phyloP scores from a whole-genome alignment of 192 early-diverging fungal species.

The Mortierella claussenii region DNA sequence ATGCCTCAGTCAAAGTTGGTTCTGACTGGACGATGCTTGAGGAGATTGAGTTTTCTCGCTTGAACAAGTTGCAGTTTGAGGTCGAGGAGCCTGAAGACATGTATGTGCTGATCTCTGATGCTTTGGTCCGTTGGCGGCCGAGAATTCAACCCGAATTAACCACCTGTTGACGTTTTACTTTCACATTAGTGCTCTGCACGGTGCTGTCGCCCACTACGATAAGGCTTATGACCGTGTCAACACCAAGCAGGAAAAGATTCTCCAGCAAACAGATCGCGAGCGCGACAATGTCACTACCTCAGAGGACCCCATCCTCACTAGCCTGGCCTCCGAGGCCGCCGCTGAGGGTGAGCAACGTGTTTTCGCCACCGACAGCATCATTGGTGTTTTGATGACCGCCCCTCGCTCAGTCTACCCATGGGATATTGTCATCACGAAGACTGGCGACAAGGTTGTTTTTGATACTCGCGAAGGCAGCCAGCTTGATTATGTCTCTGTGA shows the following conservation, averaged over 20 bases:
- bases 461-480: conserved; percentile 91
- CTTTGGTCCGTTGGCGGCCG: too few relatives aligned
- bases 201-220: conserved; percentile 80
- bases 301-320: conserved; percentile 87
- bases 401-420: conserved; percentile 92
- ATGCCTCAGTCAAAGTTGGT: conserved; percentile 87
- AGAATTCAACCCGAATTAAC: too few relatives aligned
- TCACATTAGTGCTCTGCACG: conserved; percentile 78
- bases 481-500: conserved; percentile 90
- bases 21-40: conserved; percentile 93
- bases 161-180: too few relatives aligned
- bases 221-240: conserved; percentile 87
- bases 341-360: conserved; percentile 63
- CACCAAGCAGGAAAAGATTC: conserved; percentile 79
- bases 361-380: conserved; percentile 90
- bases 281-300: conserved; percentile 83
- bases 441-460: conserved; percentile 83
- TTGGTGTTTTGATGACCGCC: conserved; percentile 93
- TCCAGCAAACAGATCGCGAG: conserved; percentile 73
- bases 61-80: conserved; percentile 85
- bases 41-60: conserved; percentile 92
- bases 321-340: conserved; percentile 30
- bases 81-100: conserved; percentile 83
- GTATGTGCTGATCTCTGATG: too few relatives aligned
- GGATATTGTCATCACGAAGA: conserved; percentile 93